These are phyloP conservation scores for Fraxinus excelsior DNA, from an alignment of 257 asterid genomes.

Conservation along the genomic window DNA sequence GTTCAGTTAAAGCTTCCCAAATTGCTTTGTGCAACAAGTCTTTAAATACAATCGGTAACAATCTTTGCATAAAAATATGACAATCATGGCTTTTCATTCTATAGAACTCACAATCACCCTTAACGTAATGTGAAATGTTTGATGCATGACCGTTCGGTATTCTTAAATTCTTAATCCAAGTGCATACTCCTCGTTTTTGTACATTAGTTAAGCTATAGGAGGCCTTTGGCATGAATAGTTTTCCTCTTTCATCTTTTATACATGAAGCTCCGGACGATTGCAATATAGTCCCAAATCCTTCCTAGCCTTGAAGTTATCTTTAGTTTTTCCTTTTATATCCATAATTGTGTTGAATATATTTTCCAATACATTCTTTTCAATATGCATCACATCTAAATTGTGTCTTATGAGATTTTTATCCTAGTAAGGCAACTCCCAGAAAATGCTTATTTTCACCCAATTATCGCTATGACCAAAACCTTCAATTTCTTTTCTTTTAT, in stretches of 20 bases:
- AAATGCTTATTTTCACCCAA: neutral
- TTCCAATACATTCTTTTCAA: neutral
- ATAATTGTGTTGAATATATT: neutral
- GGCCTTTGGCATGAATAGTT: neutral
- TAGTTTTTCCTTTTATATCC: neutral
- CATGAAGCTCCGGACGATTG: neutral
- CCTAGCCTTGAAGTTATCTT: neutral
- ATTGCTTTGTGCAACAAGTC: neutral
- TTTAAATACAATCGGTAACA: neutral
- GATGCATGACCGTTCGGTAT: too few species aligned
- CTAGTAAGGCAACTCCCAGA: neutral
- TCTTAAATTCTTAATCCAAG: too few species aligned
- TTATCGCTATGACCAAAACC: too few species aligned
- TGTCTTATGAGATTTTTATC: neutral
- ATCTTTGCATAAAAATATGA: neutral
- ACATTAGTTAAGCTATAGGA: too few species aligned
- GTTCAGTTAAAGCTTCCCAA: too few species aligned
- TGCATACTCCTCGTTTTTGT: too few species aligned
- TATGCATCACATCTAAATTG: neutral
- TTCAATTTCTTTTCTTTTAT: too few species aligned
- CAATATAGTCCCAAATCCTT: neutral
- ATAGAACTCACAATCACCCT: neutral
- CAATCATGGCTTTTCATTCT: slow-evolving; percentile 5
- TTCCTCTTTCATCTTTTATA: neutral
- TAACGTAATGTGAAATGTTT: too few species aligned